Conservation (phyloP, 2,329 filamentous ascomycete genomes). For the Delphinella strobiligena region DNA sequence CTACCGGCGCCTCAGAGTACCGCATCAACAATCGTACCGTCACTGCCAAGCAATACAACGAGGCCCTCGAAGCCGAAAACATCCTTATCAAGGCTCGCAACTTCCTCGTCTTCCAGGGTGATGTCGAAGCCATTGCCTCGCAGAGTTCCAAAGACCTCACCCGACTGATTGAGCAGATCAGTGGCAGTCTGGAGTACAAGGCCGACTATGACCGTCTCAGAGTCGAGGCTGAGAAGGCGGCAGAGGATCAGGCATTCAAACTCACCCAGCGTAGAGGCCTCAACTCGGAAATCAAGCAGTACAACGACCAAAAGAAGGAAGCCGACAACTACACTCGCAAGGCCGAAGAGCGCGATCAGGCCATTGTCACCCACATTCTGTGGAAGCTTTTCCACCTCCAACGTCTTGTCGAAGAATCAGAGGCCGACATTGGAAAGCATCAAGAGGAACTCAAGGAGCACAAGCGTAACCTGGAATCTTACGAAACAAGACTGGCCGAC, state of each 20-base stretch:
- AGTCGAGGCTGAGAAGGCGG: conserved; percentile 69
- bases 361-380: conserved; percentile 82
- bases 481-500: conserved; percentile 65
- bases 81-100: conserved; percentile 97
- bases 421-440: conserved; percentile 78
- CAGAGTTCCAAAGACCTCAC: conserved; percentile 92
- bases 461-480: conserved; percentile 74
- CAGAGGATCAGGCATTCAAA: conserved; percentile 79
- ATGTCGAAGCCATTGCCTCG: conserved; percentile 92
- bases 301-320: conserved; percentile 91
- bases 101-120: conserved; percentile 95
- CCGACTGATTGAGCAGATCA: conserved; percentile 91
- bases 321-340: conserved; percentile 89
- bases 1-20: conserved; percentile 80
- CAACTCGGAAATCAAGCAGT: conserved; percentile 96
- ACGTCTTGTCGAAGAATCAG: conserved; percentile 82
- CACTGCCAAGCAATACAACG: conserved; percentile 84
- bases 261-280: conserved; percentile 83
- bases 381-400: conserved; percentile 98
- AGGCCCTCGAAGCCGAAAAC: conserved; percentile 81
- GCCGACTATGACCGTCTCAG: conserved; percentile 88
- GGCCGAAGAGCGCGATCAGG: conserved; percentile 77
- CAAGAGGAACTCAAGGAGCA: conserved; percentile 93
- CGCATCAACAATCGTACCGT: conserved; percentile 90
- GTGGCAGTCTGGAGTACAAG: conserved; percentile 89